phyloP scores from a whole-genome alignment of 805 yeast genomes.

The Candida insectalens region DNA sequence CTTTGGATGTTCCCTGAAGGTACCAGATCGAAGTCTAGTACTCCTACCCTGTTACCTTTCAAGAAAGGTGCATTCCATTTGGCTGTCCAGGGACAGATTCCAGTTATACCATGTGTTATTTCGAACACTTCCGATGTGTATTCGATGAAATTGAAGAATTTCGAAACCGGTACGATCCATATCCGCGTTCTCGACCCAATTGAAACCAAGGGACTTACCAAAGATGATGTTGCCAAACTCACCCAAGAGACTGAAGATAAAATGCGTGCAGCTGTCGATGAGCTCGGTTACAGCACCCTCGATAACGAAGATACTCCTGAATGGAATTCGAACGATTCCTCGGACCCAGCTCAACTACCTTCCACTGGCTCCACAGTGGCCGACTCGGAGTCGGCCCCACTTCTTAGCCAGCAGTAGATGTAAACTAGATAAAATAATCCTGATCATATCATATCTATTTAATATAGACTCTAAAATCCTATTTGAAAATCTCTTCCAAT shows the following conservation, averaged over 20 bases:
- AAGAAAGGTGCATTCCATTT: constrained; percentile 98
- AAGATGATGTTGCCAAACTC: constrained; percentile 61
- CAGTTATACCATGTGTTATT: constrained; percentile 81
- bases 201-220: constrained; percentile 55
- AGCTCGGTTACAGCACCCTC: constrained; percentile 11
- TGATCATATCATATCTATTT: too few relatives aligned
- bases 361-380: too few relatives aligned
- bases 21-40: constrained; percentile 72
- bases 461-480: too few relatives aligned
- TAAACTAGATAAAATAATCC: not conserved
- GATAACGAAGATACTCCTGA: too few relatives aligned
- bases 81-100: constrained; percentile 87
- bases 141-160: constrained; percentile 49
- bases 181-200: constrained; percentile 80
- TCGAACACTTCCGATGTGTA: constrained; percentile 75
- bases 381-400: constrained; percentile 1
- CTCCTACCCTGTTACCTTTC: constrained; percentile 70
- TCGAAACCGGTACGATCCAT: constrained; percentile 67
- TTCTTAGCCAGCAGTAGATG: not conserved
- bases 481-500: too few relatives aligned
- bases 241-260: constrained; percentile 42
- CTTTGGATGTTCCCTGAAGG: constrained; percentile 96
- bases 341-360: too few relatives aligned
- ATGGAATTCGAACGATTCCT: not conserved
- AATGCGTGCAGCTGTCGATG: constrained; percentile 39